Conservation (phyloP, 2,329 filamentous ascomycete genomes). For the Calycina herbarum region DNA sequence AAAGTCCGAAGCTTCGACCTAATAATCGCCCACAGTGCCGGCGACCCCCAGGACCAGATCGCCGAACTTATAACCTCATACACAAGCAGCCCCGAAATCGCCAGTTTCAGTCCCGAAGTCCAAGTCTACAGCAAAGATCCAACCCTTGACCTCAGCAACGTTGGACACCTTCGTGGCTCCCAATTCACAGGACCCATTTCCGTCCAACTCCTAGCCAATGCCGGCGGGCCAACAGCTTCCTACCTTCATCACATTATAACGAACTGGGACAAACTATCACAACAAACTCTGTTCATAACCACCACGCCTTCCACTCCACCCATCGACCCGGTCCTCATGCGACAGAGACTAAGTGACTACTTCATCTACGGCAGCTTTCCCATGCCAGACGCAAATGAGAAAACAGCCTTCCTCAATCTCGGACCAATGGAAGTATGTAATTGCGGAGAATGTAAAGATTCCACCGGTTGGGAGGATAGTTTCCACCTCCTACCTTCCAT, state of each 20-base stretch:
- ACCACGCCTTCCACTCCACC: constrained; percentile 26
- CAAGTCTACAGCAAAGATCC: constrained; percentile 35
- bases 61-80: constrained; percentile 24
- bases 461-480: constrained; percentile 42
- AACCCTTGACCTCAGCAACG: constrained; percentile 11
- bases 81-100: constrained; percentile 18
- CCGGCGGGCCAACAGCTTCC: constrained; percentile 47
- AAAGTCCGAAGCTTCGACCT: constrained; percentile 30
- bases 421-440: constrained; percentile 42
- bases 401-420: constrained; percentile 45
- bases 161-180: constrained; percentile 12
- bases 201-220: constrained; percentile 39
- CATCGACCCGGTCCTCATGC: constrained; percentile 13
- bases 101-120: constrained; percentile 22
- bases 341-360: constrained; percentile 23
- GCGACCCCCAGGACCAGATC: constrained; percentile 26
- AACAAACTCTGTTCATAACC: constrained; percentile 47
- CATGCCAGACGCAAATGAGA: constrained; percentile 42
- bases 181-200: constrained; percentile 21
- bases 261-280: constrained; percentile 45
- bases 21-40: constrained; percentile 32
- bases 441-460: constrained; percentile 43
- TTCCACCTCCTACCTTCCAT: constrained; percentile 40
- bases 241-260: constrained; percentile 48
- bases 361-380: constrained; percentile 37